A percentile compares a stretch with the other conserved stretches of the same genome.
Evolutionary conservation across 2,329 filamentous ascomycete genomes (phyloP).

Genomic region (Diaporthe vexans): DNA sequence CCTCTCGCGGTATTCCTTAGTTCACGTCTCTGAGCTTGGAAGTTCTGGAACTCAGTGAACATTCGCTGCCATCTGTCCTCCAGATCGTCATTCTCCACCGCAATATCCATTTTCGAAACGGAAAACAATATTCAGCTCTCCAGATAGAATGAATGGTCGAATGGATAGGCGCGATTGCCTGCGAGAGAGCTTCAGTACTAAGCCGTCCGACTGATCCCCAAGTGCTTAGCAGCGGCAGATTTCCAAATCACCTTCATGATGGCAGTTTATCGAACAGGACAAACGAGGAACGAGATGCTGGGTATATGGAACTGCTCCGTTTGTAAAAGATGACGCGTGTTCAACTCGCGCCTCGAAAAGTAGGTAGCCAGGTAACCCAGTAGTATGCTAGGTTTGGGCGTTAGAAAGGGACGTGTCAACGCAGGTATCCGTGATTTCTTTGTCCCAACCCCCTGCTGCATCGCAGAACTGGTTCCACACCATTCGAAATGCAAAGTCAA

Average conservation of each 20-base stretch:
- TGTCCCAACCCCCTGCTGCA: background rate
- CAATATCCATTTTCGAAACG: background rate
- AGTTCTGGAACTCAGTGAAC: background rate
- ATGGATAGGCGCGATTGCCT: too few relatives aligned
- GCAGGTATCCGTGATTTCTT: slow-evolving; percentile 13
- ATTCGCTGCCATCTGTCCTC: background rate
- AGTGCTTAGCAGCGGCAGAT: too few relatives aligned
- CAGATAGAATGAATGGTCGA: background rate
- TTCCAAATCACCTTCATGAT: background rate
- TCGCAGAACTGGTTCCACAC: background rate
- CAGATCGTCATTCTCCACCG: background rate
- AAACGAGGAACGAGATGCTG: background rate
- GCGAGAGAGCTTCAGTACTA: too few relatives aligned
- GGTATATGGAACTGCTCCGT: too few relatives aligned
- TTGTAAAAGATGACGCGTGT: background rate
- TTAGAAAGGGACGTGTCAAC: background rate
- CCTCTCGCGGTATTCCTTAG: background rate
- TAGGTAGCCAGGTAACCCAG: background rate
- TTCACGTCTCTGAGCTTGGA: background rate
- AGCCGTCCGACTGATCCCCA: background rate
- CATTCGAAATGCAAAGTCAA: background rate
- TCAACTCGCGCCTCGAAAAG: background rate
- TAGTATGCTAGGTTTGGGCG: background rate
- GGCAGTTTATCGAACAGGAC: background rate
- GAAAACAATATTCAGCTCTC: too few relatives aligned